phyloP scores from a whole-genome alignment of 441 rosid genomes.

The Raphanus hybrid region DNA sequence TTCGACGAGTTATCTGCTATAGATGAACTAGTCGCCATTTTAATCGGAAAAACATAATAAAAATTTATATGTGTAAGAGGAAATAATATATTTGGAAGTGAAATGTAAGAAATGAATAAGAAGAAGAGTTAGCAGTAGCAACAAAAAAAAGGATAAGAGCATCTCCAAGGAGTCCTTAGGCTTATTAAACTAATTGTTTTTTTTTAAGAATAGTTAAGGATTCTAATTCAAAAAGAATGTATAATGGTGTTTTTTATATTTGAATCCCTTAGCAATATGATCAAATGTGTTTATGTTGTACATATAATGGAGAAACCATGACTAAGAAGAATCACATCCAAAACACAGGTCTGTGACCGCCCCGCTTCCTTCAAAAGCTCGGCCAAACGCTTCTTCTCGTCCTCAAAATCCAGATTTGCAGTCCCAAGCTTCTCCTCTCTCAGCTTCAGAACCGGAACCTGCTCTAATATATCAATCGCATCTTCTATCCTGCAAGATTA shows the following conservation, averaged over 20 bases:
- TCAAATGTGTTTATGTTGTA: too few relatives aligned
- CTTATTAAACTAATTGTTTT: too few relatives aligned
- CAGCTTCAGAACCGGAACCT: neutral
- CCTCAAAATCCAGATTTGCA: constrained; percentile 96
- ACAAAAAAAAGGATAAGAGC: too few relatives aligned
- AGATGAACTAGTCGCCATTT: neutral
- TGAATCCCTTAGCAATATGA: too few relatives aligned
- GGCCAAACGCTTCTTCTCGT: constrained; percentile 83
- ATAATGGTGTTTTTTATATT: too few relatives aligned
- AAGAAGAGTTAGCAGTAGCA: neutral
- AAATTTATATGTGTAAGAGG: neutral
- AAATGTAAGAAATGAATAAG: neutral
- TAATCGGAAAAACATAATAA: neutral
- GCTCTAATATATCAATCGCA: neutral
- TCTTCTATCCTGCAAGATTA: neutral
- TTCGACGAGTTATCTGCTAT: neutral
- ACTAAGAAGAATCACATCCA: too few relatives aligned
- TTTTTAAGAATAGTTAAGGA: too few relatives aligned
- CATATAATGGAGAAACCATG: too few relatives aligned
- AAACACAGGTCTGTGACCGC: constrained; percentile 41
- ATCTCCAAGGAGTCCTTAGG: neutral
- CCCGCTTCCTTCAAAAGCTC: constrained; percentile 98
- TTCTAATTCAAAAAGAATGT: too few relatives aligned
- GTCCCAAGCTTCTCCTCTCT: constrained; percentile 81
- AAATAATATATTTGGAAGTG: neutral